A percentile compares a stretch with the other conserved stretches of the same genome.
phyloP scores from a whole-genome alignment of 331 rosid species.

The Prunus yedoensis region DNA sequence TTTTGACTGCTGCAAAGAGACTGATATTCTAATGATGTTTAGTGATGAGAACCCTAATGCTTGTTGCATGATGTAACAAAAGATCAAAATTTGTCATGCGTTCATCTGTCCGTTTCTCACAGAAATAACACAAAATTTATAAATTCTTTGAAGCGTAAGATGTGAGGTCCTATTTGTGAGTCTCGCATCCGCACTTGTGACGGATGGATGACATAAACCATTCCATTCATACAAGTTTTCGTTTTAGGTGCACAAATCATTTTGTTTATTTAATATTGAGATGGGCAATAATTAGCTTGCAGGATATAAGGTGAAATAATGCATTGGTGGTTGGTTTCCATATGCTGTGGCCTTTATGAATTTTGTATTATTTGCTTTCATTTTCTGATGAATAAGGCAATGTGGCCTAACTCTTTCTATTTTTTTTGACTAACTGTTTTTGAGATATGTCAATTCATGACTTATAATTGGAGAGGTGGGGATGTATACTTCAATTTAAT shows the following conservation, averaged over 20 bases:
- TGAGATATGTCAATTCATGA: not conserved
- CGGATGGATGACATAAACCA: too few relatives aligned
- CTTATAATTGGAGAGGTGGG: not conserved
- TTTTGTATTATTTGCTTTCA: not conserved
- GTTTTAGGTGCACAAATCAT: not conserved
- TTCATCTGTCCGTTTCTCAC: not conserved
- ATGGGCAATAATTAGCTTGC: too few relatives aligned
- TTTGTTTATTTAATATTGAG: not conserved
- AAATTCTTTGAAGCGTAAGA: too few relatives aligned
- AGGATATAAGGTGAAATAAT: too few relatives aligned
- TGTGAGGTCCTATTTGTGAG: too few relatives aligned
- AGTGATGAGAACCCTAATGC: slow-evolving; percentile 88
- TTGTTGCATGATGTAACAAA: slow-evolving; percentile 53
- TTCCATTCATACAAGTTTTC: too few relatives aligned
- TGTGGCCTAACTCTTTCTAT: not conserved
- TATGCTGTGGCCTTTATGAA: not conserved
- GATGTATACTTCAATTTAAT: not conserved
- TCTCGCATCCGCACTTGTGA: too few relatives aligned
- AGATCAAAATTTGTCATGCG: not conserved
- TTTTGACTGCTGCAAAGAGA: slow-evolving; percentile 42
- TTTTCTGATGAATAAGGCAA: not conserved
- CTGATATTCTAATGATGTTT: slow-evolving; percentile 43
- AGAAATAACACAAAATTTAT: not conserved
- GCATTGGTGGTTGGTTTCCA: not conserved
- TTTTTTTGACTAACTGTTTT: not conserved